phyloP scores from a whole-genome alignment of 768 basidiomycete genomes.

The Strobilomyces confusus region DNA sequence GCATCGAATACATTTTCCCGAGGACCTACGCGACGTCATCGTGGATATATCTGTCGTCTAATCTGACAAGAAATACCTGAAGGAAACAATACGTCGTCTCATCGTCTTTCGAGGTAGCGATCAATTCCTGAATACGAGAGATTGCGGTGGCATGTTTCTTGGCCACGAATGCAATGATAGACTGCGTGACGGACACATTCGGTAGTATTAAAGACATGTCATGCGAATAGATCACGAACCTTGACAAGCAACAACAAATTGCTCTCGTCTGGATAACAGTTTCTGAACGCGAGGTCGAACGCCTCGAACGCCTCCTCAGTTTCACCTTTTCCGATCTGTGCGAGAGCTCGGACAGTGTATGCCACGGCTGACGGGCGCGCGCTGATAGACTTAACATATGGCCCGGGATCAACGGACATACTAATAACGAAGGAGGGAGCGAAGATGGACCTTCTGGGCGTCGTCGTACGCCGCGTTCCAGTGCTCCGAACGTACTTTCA shows the following conservation, averaged over 20 bases:
- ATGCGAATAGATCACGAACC: neutral
- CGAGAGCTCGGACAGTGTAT: no score
- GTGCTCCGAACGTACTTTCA: neutral
- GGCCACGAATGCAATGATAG: neutral
- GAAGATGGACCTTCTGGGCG: neutral
- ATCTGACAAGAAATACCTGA: constrained; percentile 1
- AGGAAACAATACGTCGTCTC: neutral
- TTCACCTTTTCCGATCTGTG: neutral
- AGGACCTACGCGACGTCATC: neutral
- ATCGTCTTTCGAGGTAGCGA: neutral
- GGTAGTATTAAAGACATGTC: neutral
- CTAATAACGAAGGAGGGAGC: neutral
- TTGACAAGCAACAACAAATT: no score
- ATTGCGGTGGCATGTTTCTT: neutral
- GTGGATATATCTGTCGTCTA: neutral
- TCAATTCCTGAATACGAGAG: neutral
- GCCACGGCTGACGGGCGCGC: no score
- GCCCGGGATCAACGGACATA: neutral
- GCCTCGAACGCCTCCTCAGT: neutral
- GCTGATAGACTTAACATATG: neutral
- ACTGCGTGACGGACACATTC: neutral
- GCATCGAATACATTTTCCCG: neutral
- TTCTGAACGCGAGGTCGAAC: neutral
- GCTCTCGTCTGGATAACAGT: neutral
- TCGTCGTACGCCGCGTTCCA: neutral